Evolutionary conservation across 2,329 filamentous ascomycete genomes (phyloP).

Genomic region (Lasiodiplodia sp.): DNA sequence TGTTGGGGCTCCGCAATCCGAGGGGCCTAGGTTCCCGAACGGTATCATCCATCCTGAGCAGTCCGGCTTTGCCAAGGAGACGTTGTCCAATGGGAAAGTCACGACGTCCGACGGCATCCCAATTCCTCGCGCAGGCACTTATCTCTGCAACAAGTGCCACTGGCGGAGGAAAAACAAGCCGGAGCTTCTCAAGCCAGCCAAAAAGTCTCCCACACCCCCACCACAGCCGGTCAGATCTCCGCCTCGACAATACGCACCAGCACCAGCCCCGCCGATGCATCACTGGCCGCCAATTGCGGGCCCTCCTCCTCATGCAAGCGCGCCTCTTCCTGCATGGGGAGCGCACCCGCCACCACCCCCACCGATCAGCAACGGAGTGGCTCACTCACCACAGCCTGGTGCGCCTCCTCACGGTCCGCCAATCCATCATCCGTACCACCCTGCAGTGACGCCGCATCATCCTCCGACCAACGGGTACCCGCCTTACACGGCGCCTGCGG

Average conservation of each 20-base stretch:
- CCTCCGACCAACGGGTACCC: slow-evolving; percentile 44
- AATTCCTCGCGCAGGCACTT: slow-evolving; percentile 35
- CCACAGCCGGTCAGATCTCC: slow-evolving; percentile 34
- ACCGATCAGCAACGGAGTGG: slow-evolving; percentile 42
- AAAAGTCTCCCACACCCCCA: slow-evolving; percentile 38
- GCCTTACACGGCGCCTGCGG: slow-evolving; percentile 40
- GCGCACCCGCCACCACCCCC: slow-evolving; percentile 27
- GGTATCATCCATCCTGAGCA: slow-evolving; percentile 36
- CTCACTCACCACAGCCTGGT: slow-evolving; percentile 38
- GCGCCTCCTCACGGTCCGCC: slow-evolving; percentile 33
- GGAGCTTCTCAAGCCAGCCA: slow-evolving; percentile 38
- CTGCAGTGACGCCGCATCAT: slow-evolving; percentile 37
- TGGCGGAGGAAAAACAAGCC: slow-evolving; percentile 52
- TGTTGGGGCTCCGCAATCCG: slow-evolving; percentile 4
- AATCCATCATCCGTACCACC: slow-evolving; percentile 42
- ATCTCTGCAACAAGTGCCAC: slow-evolving; percentile 59
- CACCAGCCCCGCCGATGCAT: slow-evolving; percentile 33
- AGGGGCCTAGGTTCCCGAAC: slow-evolving; percentile 25
- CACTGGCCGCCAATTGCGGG: slow-evolving; percentile 38
- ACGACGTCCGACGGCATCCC: slow-evolving; percentile 35
- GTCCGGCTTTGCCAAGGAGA: slow-evolving; percentile 32
- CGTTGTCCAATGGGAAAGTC: slow-evolving; percentile 34
- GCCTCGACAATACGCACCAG: slow-evolving; percentile 42
- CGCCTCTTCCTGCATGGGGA: slow-evolving; percentile 44
- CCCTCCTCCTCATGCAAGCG: slow-evolving; percentile 35